Evolutionary conservation across 176 grass and related monocot genomes (phyloP).

Genomic region (bread wheat (Triticum aestivum)): IWGSC_CS_RefSeq_v2.1 NC_057810.1:661396171-661396670

Average conservation of each 20-base stretch:
- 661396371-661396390: neutral
- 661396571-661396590: no score
- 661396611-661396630: no score
- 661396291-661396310: neutral
- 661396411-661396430: neutral
- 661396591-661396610: no score
- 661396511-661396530: neutral
- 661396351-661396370: neutral
- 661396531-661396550: neutral
- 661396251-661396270: neutral
- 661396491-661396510: no score
- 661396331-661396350: neutral
- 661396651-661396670: no score
- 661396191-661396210: neutral
- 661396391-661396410: neutral
- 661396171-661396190: neutral
- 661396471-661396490: neutral
- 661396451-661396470: neutral
- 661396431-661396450: rapidly evolving
- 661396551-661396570: no score
- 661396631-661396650: no score
- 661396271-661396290: neutral
- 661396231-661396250: neutral
- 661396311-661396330: neutral
- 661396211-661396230: neutral